phyloP scores from a whole-genome alignment of 345 rosid species.

The Gossypium sturtianum region DNA sequence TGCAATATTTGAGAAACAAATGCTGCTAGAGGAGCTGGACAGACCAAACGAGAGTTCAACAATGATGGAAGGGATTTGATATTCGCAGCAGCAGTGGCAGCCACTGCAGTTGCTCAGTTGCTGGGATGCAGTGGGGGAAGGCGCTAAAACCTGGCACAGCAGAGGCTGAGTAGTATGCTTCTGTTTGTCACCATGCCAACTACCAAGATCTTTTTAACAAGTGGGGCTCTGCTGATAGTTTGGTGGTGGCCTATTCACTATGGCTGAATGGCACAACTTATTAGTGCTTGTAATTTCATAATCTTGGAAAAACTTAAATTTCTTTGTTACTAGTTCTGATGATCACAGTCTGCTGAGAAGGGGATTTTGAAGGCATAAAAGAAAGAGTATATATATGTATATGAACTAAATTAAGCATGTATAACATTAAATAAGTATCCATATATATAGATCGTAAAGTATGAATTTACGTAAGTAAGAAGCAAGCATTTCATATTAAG shows the following conservation, averaged over 20 bases:
- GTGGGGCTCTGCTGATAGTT: slow-evolving; percentile 5
- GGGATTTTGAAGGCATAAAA: not conserved
- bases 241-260: not conserved
- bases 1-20: not conserved
- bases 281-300: not conserved
- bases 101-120: slow-evolving; percentile 30
- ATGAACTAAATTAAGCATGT: not conserved
- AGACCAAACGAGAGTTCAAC: slow-evolving; percentile 17
- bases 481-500: not conserved
- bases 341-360: not conserved
- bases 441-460: not conserved
- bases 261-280: not conserved
- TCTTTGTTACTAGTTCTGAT: not conserved
- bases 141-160: slow-evolving; percentile 31
- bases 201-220: slow-evolving; percentile 51
- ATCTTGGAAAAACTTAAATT: not conserved
- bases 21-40: slow-evolving; percentile 12
- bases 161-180: slow-evolving; percentile 43
- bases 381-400: not conserved
- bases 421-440: not conserved
- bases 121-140: slow-evolving; percentile 38
- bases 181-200: slow-evolving; percentile 55
- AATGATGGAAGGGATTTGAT: slow-evolving; percentile 54
- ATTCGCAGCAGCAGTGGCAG: slow-evolving; percentile 33
- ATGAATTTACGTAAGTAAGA: not conserved